These are phyloP conservation scores for Trametes coccinea DNA, from an alignment of 768 basidiomycete species.

Conservation along the genomic window DNA sequence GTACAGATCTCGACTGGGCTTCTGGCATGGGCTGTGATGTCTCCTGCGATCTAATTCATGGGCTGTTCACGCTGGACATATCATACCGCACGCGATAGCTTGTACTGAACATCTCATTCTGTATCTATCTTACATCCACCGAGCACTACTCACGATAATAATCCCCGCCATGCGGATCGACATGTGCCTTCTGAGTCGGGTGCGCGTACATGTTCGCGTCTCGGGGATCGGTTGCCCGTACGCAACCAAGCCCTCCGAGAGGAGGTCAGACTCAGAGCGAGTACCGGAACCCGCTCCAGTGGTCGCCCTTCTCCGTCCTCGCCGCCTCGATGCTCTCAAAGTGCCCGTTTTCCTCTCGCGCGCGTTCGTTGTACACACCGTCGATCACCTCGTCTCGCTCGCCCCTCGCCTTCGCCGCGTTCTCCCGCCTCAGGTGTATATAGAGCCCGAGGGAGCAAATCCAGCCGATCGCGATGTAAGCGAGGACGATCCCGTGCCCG, in stretches of 20 bases:
- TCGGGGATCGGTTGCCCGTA: no score
- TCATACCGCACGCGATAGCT: conserved; percentile 17
- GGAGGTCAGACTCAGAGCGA: conserved; percentile 38
- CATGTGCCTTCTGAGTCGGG: background rate
- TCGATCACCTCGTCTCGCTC: conserved; percentile 68
- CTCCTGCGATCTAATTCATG: conserved; percentile 19
- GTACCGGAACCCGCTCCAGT: conserved; percentile 79
- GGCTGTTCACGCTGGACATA: conserved; percentile 21
- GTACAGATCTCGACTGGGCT: background rate
- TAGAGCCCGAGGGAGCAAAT: conserved; percentile 50
- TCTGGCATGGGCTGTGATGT: conserved; percentile 1
- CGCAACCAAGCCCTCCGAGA: no score
- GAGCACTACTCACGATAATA: conserved; percentile 22
- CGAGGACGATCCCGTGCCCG: conserved; percentile 70
- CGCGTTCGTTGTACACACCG: conserved; percentile 45
- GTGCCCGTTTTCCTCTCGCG: conserved; percentile 51
- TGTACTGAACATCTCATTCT: conserved; percentile 17
- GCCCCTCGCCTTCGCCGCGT: conserved; percentile 62
- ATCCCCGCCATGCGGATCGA: background rate
- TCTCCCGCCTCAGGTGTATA: conserved; percentile 55
- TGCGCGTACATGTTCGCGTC: no score
- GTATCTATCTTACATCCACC: conserved; percentile 22
- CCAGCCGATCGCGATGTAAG: conserved; percentile 69
- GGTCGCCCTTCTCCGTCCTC: conserved; percentile 61
- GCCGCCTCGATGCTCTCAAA: conserved; percentile 58